Conservation (phyloP, 2,329 filamentous ascomycete species). For the Colletotrichum truncatum region DNA sequence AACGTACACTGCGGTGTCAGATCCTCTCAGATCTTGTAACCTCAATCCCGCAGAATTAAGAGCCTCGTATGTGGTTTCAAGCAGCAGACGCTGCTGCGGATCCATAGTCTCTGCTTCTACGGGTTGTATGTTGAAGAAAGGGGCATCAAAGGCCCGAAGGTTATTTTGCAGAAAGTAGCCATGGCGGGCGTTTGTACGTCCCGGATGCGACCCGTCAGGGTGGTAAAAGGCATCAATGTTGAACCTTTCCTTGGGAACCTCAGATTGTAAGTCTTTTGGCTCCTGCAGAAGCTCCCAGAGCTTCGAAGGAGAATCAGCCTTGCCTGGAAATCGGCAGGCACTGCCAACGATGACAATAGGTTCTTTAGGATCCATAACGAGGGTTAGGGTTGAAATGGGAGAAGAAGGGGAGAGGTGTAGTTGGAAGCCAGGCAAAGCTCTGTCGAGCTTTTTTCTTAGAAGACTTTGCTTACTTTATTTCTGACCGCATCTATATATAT, state of each 20-base stretch:
- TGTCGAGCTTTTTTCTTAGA: too few species aligned
- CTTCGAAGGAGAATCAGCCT: slow-evolving; percentile 29
- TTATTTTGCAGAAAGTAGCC: slow-evolving; percentile 33
- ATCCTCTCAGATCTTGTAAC: not conserved
- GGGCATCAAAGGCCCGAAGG: slow-evolving; percentile 34
- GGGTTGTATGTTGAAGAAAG: slow-evolving; percentile 40
- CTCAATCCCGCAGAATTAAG: slow-evolving; percentile 32
- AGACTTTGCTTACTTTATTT: too few species aligned
- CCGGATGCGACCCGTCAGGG: not conserved
- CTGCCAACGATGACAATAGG: slow-evolving; percentile 35
- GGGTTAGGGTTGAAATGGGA: too few species aligned
- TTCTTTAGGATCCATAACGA: too few species aligned
- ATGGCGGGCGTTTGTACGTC: slow-evolving; percentile 34
- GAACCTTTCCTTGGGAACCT: slow-evolving; percentile 13
- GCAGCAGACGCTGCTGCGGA: slow-evolving; percentile 42
- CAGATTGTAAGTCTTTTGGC: slow-evolving; percentile 8
- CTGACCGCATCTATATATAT: too few species aligned
- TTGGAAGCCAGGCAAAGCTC: too few species aligned
- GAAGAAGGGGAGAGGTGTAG: too few species aligned
- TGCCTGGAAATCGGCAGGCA: slow-evolving; percentile 36
- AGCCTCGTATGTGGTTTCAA: slow-evolving; percentile 46
- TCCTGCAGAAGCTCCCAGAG: slow-evolving; percentile 32
- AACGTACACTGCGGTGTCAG: slow-evolving; percentile 17
- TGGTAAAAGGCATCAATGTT: slow-evolving; percentile 4
- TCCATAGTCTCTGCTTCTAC: slow-evolving; percentile 42